Base-by-base conservation (phyloP, 2,329 filamentous ascomycete genomes). In the Fusarium circinatum region DNA sequence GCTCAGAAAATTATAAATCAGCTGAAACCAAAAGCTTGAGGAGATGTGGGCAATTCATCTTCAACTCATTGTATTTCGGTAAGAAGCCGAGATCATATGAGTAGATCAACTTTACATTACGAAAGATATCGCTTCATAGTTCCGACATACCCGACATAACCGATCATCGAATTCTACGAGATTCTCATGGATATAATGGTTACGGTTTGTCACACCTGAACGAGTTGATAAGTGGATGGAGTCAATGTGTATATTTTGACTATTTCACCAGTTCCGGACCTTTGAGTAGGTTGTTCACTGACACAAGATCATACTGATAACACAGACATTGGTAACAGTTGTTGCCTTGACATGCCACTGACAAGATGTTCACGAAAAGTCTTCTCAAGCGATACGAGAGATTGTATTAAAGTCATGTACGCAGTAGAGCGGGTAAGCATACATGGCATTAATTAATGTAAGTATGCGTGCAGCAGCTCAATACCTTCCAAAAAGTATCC, bases 131-230 rank as follows among this genome's bases (percentile, higher is more conserved):
- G 10, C 39, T 39, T 47, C 26, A 10, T 39, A 18, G 18, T 62
- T 30, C 70, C 70, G 70, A 32, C 9, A 17, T 67, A 73, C 28
- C 70, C 70, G 70, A 62, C 17, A 22, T 44, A 58, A 22, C 70
- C 70, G 61, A 36, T 39, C 24, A 32, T 30, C 4, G n/a, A 70
- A 11, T 13, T 34, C n/a, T 13, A 22, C 17, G 12, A 44, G n/a
- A 62, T 20, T 8, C 22, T 44, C 5, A 13, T 26, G 9, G 10
- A 14, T 20, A 30, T 30, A 10, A 18, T 14, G 20, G 20, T 2
- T 1, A 13, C 5, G 13, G 8, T 55, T 55, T 55, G 26, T 18
- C 36, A 14, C 11, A 18, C 8, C 20, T 12, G 7, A 14, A 13
- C 7, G 8, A n/a, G 20, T 30, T 14, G 10, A 8, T 14, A n/a